Evolutionary conservation across 2,329 filamentous ascomycete genomes (phyloP).

Genomic region (Penicillium sumatraense): DNA sequence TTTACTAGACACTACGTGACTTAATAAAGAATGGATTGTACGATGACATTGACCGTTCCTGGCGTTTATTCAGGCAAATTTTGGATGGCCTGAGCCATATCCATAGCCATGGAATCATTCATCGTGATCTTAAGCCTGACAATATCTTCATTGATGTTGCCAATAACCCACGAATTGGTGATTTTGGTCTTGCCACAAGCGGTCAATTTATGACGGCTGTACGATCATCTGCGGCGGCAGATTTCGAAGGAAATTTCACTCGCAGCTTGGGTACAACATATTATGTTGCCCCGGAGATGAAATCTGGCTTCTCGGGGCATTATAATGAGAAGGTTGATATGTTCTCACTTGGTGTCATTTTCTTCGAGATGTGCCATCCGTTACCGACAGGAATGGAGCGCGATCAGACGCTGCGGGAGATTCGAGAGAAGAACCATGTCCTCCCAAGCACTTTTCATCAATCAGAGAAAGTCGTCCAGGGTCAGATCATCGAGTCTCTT

Average conservation of each 20-base stretch:
- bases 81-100: slow-evolving; percentile 89
- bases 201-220: slow-evolving; percentile 63
- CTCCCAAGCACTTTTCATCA: slow-evolving; percentile 75
- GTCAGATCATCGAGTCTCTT: slow-evolving; percentile 77
- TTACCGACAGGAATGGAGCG: slow-evolving; percentile 67
- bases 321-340: slow-evolving; percentile 98
- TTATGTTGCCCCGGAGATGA: slow-evolving; percentile 91
- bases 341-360: slow-evolving; percentile 96
- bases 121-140: slow-evolving; percentile 94
- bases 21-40: slow-evolving; percentile 77
- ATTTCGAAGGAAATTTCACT: slow-evolving; percentile 48
- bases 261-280: slow-evolving; percentile 76
- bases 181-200: slow-evolving; percentile 92
- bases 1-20: slow-evolving; percentile 75
- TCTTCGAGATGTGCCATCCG: slow-evolving; percentile 91
- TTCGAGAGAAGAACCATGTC: slow-evolving; percentile 69
- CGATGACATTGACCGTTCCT: slow-evolving; percentile 76
- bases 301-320: slow-evolving; percentile 71
- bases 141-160: slow-evolving; percentile 94
- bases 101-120: slow-evolving; percentile 87
- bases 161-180: slow-evolving; percentile 92
- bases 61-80: slow-evolving; percentile 89
- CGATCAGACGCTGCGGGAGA: slow-evolving; percentile 66
- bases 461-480: slow-evolving; percentile 70
- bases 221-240: slow-evolving; percentile 40